A percentile compares a stretch with the other conserved stretches of the same genome.
Evolutionary conservation across 2,329 filamentous ascomycete genomes (phyloP).

Genomic region (Aureobasidium pullulans): DNA sequence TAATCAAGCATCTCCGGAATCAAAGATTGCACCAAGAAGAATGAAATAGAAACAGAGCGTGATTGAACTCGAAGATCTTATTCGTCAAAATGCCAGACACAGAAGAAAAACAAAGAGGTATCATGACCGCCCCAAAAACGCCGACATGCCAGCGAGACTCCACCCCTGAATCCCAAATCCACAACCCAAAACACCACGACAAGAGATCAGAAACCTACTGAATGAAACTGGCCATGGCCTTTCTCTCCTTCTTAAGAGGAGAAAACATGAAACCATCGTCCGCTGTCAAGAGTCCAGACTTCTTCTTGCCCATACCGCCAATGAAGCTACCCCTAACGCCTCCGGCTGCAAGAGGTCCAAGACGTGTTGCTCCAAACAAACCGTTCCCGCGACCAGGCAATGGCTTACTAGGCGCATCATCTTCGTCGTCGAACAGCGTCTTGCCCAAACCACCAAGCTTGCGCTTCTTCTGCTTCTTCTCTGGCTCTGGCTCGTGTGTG

Average conservation of each 20-base stretch:
- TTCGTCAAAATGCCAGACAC: neutral
- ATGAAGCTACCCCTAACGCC: slow-evolving; percentile 18
- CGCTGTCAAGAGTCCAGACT: slow-evolving; percentile 22
- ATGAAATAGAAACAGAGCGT: no score
- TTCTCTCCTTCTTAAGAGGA: slow-evolving; percentile 26
- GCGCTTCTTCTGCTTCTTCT: slow-evolving; percentile 29
- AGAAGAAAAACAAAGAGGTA: neutral
- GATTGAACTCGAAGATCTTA: no score
- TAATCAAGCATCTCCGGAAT: no score
- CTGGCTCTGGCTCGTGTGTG: slow-evolving; percentile 23
- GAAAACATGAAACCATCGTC: slow-evolving; percentile 32
- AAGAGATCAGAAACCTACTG: neutral
- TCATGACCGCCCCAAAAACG: neutral
- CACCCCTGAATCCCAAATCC: neutral
- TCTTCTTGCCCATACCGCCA: slow-evolving; percentile 17
- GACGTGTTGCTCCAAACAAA: slow-evolving; percentile 25
- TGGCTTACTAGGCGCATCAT: slow-evolving; percentile 24
- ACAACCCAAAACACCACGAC: neutral
- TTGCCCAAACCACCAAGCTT: slow-evolving; percentile 31
- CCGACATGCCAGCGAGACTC: no score
- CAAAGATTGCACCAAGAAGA: no score
- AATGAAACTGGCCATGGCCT: slow-evolving; percentile 14
- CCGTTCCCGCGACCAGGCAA: slow-evolving; percentile 20
- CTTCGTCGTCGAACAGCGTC: slow-evolving; percentile 34
- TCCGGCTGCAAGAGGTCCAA: slow-evolving; percentile 26